Conservation (phyloP, 163 green algal genomes). For the Coccomyxa subellipsoidea region DNA sequence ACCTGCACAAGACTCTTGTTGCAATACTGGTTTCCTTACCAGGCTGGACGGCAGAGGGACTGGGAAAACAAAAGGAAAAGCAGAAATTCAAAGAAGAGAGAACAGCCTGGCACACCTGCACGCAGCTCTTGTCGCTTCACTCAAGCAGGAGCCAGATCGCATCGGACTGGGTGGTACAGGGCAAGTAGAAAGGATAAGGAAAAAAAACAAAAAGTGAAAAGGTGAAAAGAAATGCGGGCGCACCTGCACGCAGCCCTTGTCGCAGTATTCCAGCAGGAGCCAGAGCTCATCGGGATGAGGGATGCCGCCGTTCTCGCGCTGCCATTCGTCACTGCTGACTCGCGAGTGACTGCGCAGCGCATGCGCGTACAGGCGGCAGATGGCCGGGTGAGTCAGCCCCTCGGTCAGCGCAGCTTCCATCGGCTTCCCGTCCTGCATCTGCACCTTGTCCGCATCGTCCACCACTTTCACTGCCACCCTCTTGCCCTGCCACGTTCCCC, state of each 20-base stretch:
- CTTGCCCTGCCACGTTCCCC: constrained; percentile 29
- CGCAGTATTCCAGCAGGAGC: constrained; percentile 59
- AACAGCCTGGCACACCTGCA: constrained; percentile 39
- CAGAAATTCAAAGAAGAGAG: too few relatives aligned
- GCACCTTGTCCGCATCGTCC: background rate
- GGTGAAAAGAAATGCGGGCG: too few relatives aligned
- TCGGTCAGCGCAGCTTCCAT: constrained; percentile 31
- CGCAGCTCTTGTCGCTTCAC: constrained; percentile 49
- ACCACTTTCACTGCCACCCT: constrained; percentile 52
- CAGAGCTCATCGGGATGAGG: constrained; percentile 30
- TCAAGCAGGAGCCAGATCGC: constrained; percentile 59
- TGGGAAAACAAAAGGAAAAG: too few relatives aligned
- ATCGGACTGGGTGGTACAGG: background rate
- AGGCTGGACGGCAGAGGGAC: too few relatives aligned
- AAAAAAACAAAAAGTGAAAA: too few relatives aligned
- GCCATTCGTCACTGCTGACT: background rate
- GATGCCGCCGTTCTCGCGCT: background rate
- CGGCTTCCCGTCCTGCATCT: constrained; percentile 17
- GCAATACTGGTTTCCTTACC: too few relatives aligned
- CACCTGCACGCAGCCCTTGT: constrained; percentile 51
- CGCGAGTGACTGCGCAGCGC: constrained; percentile 6
- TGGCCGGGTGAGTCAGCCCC: constrained; percentile 26
- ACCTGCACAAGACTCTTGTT: too few relatives aligned
- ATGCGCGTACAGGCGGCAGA: constrained; percentile 28
- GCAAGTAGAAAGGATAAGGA: too few relatives aligned